Base-by-base conservation (phyloP, 495 filamentous ascomycete genomes). In the Xylaria cubensis region DNA sequence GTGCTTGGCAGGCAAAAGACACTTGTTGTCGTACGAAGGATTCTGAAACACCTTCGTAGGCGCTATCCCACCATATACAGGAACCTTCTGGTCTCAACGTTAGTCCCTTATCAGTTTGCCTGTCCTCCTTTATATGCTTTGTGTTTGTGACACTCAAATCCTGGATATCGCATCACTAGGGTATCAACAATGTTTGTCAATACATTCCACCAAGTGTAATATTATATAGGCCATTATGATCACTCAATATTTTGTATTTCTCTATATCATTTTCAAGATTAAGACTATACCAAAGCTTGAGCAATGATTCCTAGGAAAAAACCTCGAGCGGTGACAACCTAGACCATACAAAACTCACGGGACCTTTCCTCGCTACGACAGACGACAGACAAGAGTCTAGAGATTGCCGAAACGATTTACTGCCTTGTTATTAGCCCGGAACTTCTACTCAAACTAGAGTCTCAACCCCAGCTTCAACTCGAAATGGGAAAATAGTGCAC, bases 251-350 rank as follows among this genome's bases (percentile, higher is more conserved):
- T 26, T 5, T 29, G 24, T 55, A 55, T 55, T 29, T 29, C 26
- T 15, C 51, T 55, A 24, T 24, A 55, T 55, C 12, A 29, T 29
- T 15, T 15, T 4, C 3, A 12, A 29, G 51, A 55, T 55, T n/a
- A 32, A 56, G 26, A 56, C 26, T 29, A 56, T 56, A 32, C 26
- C 2, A 17, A 56, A 17, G 29, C 26, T 13, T 13, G 13, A 56
- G 26, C 13, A 17, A 56, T 56, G 7, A 4, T 56, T 56, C 13
- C 26, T 29, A 56, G 53, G 24, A 13, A 3, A 51, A 32, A 56
- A 56, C 53, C 53, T 56, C 26, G 6, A 56, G 26, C 24, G 26
- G 53, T 56, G 53, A 56, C 53, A 56, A 56, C 24, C 53, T 17
- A 56, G 53, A 56, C 53, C 24, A 32, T 6, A 29, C 12, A 21